phyloP scores from a whole-genome alignment of 1,284 basidiomycete species.

The Blastosporella zonata region DNA sequence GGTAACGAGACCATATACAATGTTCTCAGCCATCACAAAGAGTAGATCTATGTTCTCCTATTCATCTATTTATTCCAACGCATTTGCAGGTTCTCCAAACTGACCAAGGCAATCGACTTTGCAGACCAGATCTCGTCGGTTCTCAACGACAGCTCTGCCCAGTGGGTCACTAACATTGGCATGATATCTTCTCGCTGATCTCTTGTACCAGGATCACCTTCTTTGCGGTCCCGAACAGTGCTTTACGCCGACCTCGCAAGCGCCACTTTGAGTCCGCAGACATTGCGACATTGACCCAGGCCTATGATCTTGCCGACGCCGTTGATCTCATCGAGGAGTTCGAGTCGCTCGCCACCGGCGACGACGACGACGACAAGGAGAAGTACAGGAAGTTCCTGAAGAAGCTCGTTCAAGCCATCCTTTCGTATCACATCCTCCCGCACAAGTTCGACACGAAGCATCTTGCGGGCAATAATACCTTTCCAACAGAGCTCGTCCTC shows the following conservation, averaged over 20 bases:
- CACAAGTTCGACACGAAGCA: slow-evolving; percentile 33
- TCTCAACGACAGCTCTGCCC: slow-evolving; percentile 17
- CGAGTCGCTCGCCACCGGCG: slow-evolving; percentile 11
- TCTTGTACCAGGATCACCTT: slow-evolving; percentile 45
- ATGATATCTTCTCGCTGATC: slow-evolving; percentile 28
- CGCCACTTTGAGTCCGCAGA: slow-evolving; percentile 2
- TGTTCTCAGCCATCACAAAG: slow-evolving; percentile 10
- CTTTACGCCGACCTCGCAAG: slow-evolving; percentile 31
- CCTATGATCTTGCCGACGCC: slow-evolving; percentile 14
- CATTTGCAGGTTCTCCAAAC: slow-evolving; percentile 13
- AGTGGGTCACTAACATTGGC: slow-evolving; percentile 8
- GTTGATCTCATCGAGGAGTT: slow-evolving; percentile 24
- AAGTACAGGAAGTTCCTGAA: slow-evolving; percentile 51
- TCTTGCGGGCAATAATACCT: slow-evolving; percentile 58
- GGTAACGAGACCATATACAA: slow-evolving; percentile 16
- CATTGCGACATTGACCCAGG: slow-evolving; percentile 7
- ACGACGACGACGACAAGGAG: slow-evolving; percentile 39
- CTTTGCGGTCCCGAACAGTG: slow-evolving; percentile 49
- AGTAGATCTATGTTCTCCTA: slow-evolving; percentile 6
- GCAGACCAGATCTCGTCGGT: slow-evolving; percentile 14
- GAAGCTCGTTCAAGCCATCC: slow-evolving; percentile 51
- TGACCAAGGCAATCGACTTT: slow-evolving; percentile 17
- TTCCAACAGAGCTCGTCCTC: slow-evolving; percentile 53
- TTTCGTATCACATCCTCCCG: slow-evolving; percentile 65
- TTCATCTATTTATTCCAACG: background rate